Conservation (phyloP, 129 eudicot species). For the Glebionis coronaria region DNA sequence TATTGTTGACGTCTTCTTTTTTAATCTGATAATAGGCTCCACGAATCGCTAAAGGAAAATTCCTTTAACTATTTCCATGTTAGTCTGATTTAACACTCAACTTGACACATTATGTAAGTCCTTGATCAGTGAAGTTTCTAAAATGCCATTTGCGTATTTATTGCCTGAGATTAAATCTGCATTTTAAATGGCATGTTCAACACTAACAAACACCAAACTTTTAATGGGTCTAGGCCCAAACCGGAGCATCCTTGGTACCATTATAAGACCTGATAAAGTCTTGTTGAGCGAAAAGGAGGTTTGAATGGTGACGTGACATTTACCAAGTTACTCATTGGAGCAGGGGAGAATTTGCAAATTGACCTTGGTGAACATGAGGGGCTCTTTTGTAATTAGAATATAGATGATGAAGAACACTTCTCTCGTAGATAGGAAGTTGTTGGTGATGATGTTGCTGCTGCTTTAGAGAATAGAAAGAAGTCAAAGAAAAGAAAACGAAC, state of each 20-base stretch:
- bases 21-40: too few relatives aligned
- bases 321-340: slow-evolving; percentile 63
- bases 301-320: slow-evolving; percentile 60
- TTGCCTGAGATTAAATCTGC: slow-evolving; percentile 73
- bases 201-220: slow-evolving; percentile 65
- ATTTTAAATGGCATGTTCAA: too few relatives aligned
- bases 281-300: slow-evolving; percentile 89
- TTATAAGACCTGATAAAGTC: slow-evolving; percentile 82
- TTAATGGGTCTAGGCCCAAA: slow-evolving; percentile 59
- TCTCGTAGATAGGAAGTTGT: slow-evolving; percentile 49
- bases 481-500: slow-evolving; percentile 46
- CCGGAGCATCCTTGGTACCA: slow-evolving; percentile 75
- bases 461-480: slow-evolving; percentile 58
- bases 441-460: slow-evolving; percentile 24
- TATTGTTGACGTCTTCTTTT: slow-evolving; percentile 2
- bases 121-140: neutral
- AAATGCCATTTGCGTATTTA: slow-evolving; percentile 2
- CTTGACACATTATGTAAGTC: slow-evolving; percentile 10
- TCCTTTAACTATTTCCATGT: slow-evolving; percentile 91
- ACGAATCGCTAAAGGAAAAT: slow-evolving; percentile 88
- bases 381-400: slow-evolving; percentile 63
- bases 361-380: slow-evolving; percentile 51
- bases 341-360: slow-evolving; percentile 48
- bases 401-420: slow-evolving; percentile 62
- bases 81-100: neutral